Percentiles rank a stretch among this genome's conserved stretches.
These are phyloP conservation scores for Vigna reflexopilosa DNA, from an alignment of 306 rosid genomes.

Conservation along the genomic window DNA sequence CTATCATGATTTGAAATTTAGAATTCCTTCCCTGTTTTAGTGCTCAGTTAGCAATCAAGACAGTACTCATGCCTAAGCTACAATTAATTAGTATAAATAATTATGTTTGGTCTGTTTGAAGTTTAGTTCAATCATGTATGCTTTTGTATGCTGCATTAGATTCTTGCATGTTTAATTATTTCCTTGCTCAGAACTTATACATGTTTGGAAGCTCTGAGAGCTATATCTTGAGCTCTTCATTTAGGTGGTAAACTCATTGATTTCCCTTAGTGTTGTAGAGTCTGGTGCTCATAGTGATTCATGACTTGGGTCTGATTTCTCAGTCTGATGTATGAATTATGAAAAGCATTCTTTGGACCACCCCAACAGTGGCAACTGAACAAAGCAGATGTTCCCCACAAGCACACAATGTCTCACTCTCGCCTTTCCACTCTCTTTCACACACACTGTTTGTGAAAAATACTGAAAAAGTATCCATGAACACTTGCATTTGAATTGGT, in stretches of 20 bases:
- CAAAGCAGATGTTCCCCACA: slow-evolving; percentile 51
- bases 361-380: slow-evolving; percentile 37
- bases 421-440: not conserved
- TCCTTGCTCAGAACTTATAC: too few relatives aligned
- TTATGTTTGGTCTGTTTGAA: slow-evolving; percentile 48
- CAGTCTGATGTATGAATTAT: slow-evolving; percentile 40
- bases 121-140: slow-evolving; percentile 48
- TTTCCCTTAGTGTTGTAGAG: slow-evolving; percentile 38
- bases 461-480: slow-evolving; percentile 4
- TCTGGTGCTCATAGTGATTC: slow-evolving; percentile 45
- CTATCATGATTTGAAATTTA: slow-evolving; percentile 34
- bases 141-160: slow-evolving; percentile 53
- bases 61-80: slow-evolving; percentile 1
- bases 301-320: slow-evolving; percentile 42
- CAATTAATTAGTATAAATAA: slow-evolving; percentile 37
- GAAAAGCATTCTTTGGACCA: slow-evolving; percentile 51
- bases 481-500: slow-evolving; percentile 27
- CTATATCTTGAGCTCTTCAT: too few relatives aligned
- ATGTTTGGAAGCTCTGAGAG: too few relatives aligned
- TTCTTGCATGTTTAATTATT: slow-evolving; percentile 42
- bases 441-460: slow-evolving; percentile 2
- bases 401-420: slow-evolving; percentile 34
- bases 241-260: not conserved
- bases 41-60: slow-evolving; percentile 34
- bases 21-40: slow-evolving; percentile 35